phyloP scores from a whole-genome alignment of 768 basidiomycete genomes.

The Hortiboletus flavorubellus region DNA sequence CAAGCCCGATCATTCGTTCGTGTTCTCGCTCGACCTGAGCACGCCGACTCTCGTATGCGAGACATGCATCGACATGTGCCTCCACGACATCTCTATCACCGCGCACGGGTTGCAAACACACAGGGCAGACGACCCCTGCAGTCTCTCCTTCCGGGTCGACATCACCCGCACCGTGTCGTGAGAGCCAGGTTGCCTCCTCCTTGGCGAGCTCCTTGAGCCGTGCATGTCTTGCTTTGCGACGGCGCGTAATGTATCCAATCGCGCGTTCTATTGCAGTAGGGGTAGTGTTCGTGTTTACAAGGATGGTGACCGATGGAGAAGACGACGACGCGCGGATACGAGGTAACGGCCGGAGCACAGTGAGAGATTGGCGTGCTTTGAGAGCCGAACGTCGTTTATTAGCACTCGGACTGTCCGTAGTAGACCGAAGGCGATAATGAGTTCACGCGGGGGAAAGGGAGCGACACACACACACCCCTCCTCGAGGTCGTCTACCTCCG shows the following conservation, averaged over 20 bases:
- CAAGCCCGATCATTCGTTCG: conserved; percentile 24
- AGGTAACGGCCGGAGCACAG: conserved; percentile 21
- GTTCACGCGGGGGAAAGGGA: conserved; percentile 3
- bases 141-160: conserved; percentile 36
- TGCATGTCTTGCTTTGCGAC: conserved; percentile 64
- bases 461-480: conserved; percentile 45
- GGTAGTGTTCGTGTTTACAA: conserved; percentile 22
- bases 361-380: conserved; percentile 40
- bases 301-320: conserved; percentile 12
- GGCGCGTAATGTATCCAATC: conserved; percentile 61
- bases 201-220: conserved; percentile 64
- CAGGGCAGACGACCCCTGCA: conserved; percentile 59
- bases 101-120: conserved; percentile 53
- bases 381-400: conserved; percentile 42
- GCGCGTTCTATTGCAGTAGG: conserved; percentile 45
- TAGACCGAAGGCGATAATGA: conserved; percentile 26
- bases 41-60: conserved; percentile 51
- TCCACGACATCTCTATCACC: conserved; percentile 74
- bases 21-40: conserved; percentile 34
- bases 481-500: conserved; percentile 45
- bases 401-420: conserved; percentile 15
- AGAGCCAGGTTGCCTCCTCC: conserved; percentile 47
- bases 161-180: conserved; percentile 18
- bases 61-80: conserved; percentile 79
- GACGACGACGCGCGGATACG: conserved; percentile 25